These are phyloP conservation scores for Shiraia sp. DNA, from an alignment of 2,329 filamentous ascomycete species.

Conservation along the genomic window DNA sequence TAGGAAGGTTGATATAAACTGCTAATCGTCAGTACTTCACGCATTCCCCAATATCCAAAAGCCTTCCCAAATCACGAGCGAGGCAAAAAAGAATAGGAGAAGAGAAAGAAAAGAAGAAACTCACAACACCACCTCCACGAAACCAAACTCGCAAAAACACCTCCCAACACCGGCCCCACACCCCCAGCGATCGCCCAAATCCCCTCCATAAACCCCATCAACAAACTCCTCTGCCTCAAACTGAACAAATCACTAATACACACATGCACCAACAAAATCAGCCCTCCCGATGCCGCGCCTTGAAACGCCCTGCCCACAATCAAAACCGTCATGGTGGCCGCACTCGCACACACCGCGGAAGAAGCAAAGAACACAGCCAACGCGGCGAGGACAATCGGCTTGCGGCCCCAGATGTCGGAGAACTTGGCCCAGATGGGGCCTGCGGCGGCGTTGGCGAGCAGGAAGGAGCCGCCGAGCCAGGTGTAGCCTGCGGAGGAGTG, in stretches of 20 bases:
- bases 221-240: slow-evolving; percentile 55
- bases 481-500: slow-evolving; percentile 71
- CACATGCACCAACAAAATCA: slow-evolving; percentile 66
- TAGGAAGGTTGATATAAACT: slow-evolving; percentile 60
- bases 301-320: slow-evolving; percentile 65
- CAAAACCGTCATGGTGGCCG: slow-evolving; percentile 62
- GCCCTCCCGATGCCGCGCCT: slow-evolving; percentile 65
- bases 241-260: slow-evolving; percentile 67
- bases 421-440: slow-evolving; percentile 72
- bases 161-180: slow-evolving; percentile 58
- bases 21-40: background rate
- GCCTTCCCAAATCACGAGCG: too few relatives aligned
- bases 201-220: slow-evolving; percentile 56
- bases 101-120: slow-evolving; percentile 9
- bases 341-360: slow-evolving; percentile 61
- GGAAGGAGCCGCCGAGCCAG: slow-evolving; percentile 76
- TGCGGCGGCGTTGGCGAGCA: slow-evolving; percentile 69
- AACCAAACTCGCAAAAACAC: slow-evolving; percentile 51
- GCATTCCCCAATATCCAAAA: too few relatives aligned
- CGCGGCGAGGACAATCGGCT: slow-evolving; percentile 55
- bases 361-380: slow-evolving; percentile 64
- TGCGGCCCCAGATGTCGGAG: slow-evolving; percentile 62
- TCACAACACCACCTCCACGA: slow-evolving; percentile 58
- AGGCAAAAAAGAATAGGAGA: too few relatives aligned
- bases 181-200: slow-evolving; percentile 61